A percentile compares a stretch with the other conserved stretches of the same genome.
These are phyloP conservation scores for Pythium dissotocum DNA, from an alignment of 352 stramenopile genomes.

Conservation along the genomic window DNA sequence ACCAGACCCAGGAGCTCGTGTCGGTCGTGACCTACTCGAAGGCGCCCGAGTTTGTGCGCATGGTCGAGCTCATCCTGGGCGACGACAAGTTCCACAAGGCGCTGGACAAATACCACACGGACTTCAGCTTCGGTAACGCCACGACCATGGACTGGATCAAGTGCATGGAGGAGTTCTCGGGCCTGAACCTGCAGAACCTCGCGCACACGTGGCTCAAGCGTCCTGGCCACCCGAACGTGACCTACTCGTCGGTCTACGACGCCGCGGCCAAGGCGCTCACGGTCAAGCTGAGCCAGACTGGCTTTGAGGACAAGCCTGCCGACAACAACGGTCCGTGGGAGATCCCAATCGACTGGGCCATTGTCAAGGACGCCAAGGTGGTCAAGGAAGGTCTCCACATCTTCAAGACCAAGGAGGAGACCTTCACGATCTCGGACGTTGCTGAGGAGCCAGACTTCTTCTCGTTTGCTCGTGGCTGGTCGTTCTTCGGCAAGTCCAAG, in stretches of 20 bases:
- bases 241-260: conserved; percentile 63
- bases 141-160: conserved; percentile 76
- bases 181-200: conserved; percentile 60
- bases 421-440: conserved; percentile 53
- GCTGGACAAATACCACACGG: conserved; percentile 78
- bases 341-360: conserved; percentile 75
- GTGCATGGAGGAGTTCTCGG: conserved; percentile 78
- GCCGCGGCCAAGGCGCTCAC: conserved; percentile 45
- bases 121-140: conserved; percentile 70
- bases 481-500: conserved; percentile 80
- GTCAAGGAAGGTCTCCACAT: conserved; percentile 62
- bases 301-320: conserved; percentile 65
- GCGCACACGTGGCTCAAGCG: conserved; percentile 77
- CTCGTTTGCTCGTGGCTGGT: conserved; percentile 76
- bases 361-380: conserved; percentile 65
- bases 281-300: conserved; percentile 66
- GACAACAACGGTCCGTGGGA: conserved; percentile 76
- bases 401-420: conserved; percentile 59
- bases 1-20: conserved; percentile 79
- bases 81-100: conserved; percentile 72
- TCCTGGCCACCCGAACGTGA: conserved; percentile 62
- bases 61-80: conserved; percentile 70
- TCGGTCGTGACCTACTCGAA: conserved; percentile 82
- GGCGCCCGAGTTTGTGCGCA: conserved; percentile 76
- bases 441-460: conserved; percentile 61